A percentile compares a stretch with the other conserved stretches of the same genome.
Evolutionary conservation across 352 stramenopile species (phyloP).

Genomic region (Phytopythium sindhum): DNA sequence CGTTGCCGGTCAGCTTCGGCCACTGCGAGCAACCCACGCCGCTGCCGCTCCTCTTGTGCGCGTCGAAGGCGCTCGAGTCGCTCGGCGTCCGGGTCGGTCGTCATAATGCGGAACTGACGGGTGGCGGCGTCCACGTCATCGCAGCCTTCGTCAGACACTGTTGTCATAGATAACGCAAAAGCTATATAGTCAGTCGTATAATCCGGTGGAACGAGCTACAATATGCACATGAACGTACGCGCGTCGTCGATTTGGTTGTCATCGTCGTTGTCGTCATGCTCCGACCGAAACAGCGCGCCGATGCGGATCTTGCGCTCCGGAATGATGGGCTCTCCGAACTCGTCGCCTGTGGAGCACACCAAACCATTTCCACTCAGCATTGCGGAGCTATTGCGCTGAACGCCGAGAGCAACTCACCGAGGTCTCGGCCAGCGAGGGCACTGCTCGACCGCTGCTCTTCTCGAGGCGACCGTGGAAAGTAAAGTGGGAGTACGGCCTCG

Average conservation of each 20-base stretch:
- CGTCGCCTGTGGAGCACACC: conserved; percentile 29
- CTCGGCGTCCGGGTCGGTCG: conserved; percentile 48
- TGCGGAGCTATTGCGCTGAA: neutral
- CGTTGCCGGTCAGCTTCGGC: conserved; percentile 17
- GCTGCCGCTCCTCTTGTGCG: conserved; percentile 35
- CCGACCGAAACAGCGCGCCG: conserved; percentile 14
- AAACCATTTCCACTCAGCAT: neutral
- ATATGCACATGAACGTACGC: neutral
- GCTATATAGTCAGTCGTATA: neutral
- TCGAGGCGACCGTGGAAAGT: conserved; percentile 51
- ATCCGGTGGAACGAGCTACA: neutral
- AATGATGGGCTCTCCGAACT: conserved; percentile 78
- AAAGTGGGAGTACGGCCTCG: conserved; percentile 59
- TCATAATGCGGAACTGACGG: conserved; percentile 59
- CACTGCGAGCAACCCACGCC: conserved; percentile 16
- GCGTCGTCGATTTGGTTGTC: conserved; percentile 23
- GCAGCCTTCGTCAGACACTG: neutral
- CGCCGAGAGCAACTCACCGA: conserved; percentile 22
- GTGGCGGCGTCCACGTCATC: conserved; percentile 34
- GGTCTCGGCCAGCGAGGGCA: conserved; percentile 30
- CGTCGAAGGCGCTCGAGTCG: conserved; percentile 40
- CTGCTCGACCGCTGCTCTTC: conserved; percentile 30
- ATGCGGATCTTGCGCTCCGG: conserved; percentile 82
- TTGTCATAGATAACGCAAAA: neutral
- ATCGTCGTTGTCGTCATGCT: conserved; percentile 11